These are phyloP conservation scores for Botrytis byssoidea DNA, from an alignment of 2,329 filamentous ascomycete species.

Conservation along the genomic window DNA sequence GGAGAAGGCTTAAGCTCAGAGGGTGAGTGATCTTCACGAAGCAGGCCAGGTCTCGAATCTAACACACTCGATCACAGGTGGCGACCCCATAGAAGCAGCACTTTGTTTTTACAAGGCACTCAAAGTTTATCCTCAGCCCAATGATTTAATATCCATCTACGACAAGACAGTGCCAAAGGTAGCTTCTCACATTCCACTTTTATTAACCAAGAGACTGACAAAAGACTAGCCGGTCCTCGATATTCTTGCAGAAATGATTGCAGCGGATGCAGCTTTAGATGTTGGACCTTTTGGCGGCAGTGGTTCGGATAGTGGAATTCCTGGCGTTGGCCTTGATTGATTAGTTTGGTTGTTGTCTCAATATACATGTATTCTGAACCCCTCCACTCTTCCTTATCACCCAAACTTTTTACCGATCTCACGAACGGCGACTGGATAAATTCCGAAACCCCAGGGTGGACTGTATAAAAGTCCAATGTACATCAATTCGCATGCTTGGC, in stretches of 20 bases:
- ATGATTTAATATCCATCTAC: slow-evolving; percentile 93
- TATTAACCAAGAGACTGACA: slow-evolving; percentile 25
- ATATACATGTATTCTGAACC: slow-evolving; percentile 19
- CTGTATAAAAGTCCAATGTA: slow-evolving; percentile 31
- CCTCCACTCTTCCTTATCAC: slow-evolving; percentile 26
- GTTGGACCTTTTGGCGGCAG: slow-evolving; percentile 46
- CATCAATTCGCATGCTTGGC: slow-evolving; percentile 31
- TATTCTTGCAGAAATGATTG: slow-evolving; percentile 97
- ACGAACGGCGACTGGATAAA: slow-evolving; percentile 23
- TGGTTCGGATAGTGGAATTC: slow-evolving; percentile 37
- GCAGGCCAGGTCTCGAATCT: not conserved
- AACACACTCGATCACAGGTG: slow-evolving; percentile 47
- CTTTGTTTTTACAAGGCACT: slow-evolving; percentile 97
- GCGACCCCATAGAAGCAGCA: slow-evolving; percentile 76
- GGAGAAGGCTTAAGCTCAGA: slow-evolving; percentile 82
- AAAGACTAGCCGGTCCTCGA: slow-evolving; percentile 76
- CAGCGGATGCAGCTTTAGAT: slow-evolving; percentile 74
- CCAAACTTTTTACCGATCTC: slow-evolving; percentile 14
- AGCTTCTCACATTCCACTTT: slow-evolving; percentile 30
- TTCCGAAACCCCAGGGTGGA: slow-evolving; percentile 18
- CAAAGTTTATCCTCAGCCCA: slow-evolving; percentile 94
- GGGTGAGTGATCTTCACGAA: slow-evolving; percentile 53
- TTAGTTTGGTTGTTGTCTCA: slow-evolving; percentile 27
- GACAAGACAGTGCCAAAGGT: slow-evolving; percentile 98
- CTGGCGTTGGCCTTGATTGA: slow-evolving; percentile 39